Conservation (phyloP, 192 early-diverging fungal genomes). For the Coemansia sp. region DNA sequence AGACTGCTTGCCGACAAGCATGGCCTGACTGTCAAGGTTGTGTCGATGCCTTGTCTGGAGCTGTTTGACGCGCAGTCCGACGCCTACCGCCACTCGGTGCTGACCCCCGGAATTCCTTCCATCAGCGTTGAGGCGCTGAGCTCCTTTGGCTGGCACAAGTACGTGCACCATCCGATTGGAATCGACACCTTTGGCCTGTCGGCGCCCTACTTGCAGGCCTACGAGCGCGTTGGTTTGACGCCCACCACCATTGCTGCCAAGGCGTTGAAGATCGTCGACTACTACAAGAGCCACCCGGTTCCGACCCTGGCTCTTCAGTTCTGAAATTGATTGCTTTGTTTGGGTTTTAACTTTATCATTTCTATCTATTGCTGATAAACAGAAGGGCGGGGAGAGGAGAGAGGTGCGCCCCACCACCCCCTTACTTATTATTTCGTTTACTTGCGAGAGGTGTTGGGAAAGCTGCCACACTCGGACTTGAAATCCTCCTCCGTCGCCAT, state of each 20-base stretch:
- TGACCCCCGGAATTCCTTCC: constrained; percentile 76
- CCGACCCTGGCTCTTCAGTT: constrained; percentile 46
- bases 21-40: constrained; percentile 68
- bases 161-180: constrained; percentile 83
- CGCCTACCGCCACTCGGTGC: constrained; percentile 80
- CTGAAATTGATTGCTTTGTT: not conserved
- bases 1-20: constrained; percentile 62
- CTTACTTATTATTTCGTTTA: too few relatives aligned
- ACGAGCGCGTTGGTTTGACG: constrained; percentile 82
- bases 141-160: constrained; percentile 90
- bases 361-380: too few relatives aligned
- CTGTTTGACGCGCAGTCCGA: constrained; percentile 81
- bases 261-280: constrained; percentile 74
- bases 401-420: too few relatives aligned
- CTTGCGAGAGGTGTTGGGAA: not conserved
- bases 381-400: too few relatives aligned
- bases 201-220: constrained; percentile 80
- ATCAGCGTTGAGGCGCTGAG: constrained; percentile 84
- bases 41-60: constrained; percentile 92
- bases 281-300: constrained; percentile 61
- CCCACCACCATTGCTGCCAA: constrained; percentile 70
- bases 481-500: constrained; percentile 15
- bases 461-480: constrained; percentile 23
- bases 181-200: constrained; percentile 88
- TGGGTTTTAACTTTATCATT: too few relatives aligned